These are phyloP conservation scores for Sistotremastrum niveocremeum DNA, from an alignment of 768 basidiomycete species.

Conservation along the genomic window DNA sequence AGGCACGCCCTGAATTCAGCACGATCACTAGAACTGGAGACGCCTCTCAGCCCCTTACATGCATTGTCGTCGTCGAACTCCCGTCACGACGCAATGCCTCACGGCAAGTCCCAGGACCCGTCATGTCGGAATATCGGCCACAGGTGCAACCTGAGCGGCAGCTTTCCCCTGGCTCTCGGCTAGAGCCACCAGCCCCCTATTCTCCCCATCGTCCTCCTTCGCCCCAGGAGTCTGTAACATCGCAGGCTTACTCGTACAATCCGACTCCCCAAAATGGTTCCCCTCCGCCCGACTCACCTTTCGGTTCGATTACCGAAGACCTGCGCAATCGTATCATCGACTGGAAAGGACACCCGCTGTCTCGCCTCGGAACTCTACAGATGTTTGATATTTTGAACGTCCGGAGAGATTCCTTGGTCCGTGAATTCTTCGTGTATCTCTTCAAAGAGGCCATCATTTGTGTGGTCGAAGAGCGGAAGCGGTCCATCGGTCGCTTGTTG, in stretches of 20 bases:
- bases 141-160: not conserved
- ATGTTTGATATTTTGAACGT: conserved; percentile 90
- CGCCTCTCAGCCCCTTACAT: conserved; percentile 75
- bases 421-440: conserved; percentile 93
- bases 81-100: conserved; percentile 52
- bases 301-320: conserved; percentile 77
- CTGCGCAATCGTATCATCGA: conserved; percentile 82
- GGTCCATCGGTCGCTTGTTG: conserved; percentile 55
- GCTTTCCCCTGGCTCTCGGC: not conserved
- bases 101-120: conserved; percentile 36
- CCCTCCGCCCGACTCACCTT: conserved; percentile 42
- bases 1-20: conserved; percentile 85
- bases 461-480: conserved; percentile 92
- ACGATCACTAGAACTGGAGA: conserved; percentile 60
- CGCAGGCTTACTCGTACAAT: conserved; percentile 15
- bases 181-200: conserved; percentile 3
- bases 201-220: conserved; percentile 13
- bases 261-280: conserved; percentile 31
- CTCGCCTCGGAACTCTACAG: conserved; percentile 75
- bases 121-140: conserved; percentile 1
- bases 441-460: conserved; percentile 98
- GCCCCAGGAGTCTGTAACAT: conserved; percentile 18
- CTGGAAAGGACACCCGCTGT: conserved; percentile 91
- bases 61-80: conserved; percentile 87
- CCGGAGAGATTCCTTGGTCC: conserved; percentile 74